Evolutionary conservation across 805 yeast genomes (phyloP), one percentile per base, ranked within the genome.

Genomic region (Torulaspora franciscae): DNA sequence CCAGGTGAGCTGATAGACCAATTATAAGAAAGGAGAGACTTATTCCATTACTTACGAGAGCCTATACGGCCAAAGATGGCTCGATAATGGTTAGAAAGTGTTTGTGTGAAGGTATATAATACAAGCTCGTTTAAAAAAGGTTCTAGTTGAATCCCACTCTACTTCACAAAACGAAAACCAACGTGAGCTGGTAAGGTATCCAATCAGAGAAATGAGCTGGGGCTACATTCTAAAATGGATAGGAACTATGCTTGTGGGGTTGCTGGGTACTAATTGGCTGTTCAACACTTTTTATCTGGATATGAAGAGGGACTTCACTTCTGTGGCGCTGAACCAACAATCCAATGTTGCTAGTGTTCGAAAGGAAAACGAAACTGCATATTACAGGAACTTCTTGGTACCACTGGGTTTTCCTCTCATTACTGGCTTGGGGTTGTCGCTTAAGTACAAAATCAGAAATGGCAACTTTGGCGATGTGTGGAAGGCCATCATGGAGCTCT

Each of bases 401-500:
- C 93, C 90, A 17, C 80, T 78, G 58, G 85, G 87, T 4, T 61
- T 77, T 47, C 83, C 85, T 0, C 69, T 89, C 45, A 71, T 82
- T 17, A 75, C 85, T 2, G 95, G 95, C 0, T 65, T 85, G 44
- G 77, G 79, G 37, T 74, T 89, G 19, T 73, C 86, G 34, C 71
- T 75, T 22, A 80, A 77, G 28, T 84, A 82, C 60, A 76, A 75
- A 50, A 59, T 83, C 17, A 71, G 95, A 54, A 83, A 85, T 60
- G 96, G 96, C 3, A 81, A 78, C 52, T 60, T 87, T 46, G 74
- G 76, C 49, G 96, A 87, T 66, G 59, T 86, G 3, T 86, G 93
- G 90, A 76, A 72, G 43, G 65, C 80, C 10, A 72, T 75, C 8
- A 58, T 68, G 62, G 58, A 61, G 28, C 57, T 61, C 14, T 51